Evolutionary conservation across 2,329 filamentous ascomycete species (phyloP).

Genomic region (Colletotrichum scovillei): DNA sequence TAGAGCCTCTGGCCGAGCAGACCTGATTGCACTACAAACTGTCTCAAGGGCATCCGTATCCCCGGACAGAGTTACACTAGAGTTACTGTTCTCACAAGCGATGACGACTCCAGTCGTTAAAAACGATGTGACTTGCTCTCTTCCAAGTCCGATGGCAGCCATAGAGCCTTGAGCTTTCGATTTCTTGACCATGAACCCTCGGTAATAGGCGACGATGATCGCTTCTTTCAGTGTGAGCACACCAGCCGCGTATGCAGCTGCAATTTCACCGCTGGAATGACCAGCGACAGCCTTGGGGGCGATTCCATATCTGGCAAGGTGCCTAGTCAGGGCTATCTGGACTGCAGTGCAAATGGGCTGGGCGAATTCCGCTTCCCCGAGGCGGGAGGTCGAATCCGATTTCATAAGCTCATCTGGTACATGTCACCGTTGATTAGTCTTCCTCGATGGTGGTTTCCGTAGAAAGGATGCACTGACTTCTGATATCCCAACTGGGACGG

Average conservation of each 20-base stretch:
- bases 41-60: constrained; percentile 36
- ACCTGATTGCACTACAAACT: constrained; percentile 42
- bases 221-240: constrained; percentile 43
- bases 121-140: constrained; percentile 8
- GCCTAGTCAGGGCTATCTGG: constrained; percentile 58
- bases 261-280: constrained; percentile 55
- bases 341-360: constrained; percentile 66
- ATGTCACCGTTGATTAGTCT: not conserved
- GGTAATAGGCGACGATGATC: constrained; percentile 48
- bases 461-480: not conserved
- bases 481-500: constrained; percentile 39
- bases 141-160: constrained; percentile 47
- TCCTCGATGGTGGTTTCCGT: no score
- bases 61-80: constrained; percentile 44
- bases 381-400: constrained; percentile 13
- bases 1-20: not conserved
- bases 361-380: constrained; percentile 41
- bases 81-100: constrained; percentile 36
- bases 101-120: constrained; percentile 10
- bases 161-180: constrained; percentile 43
- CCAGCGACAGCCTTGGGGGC: constrained; percentile 47
- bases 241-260: constrained; percentile 49
- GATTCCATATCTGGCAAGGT: constrained; percentile 45
- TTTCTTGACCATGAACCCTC: constrained; percentile 42
- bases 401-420: constrained; percentile 13